Evolutionary conservation across 768 basidiomycete species (phyloP), one percentile per base, ranked within the genome.

Genomic region (Auriscalpium microsporum): DNA sequence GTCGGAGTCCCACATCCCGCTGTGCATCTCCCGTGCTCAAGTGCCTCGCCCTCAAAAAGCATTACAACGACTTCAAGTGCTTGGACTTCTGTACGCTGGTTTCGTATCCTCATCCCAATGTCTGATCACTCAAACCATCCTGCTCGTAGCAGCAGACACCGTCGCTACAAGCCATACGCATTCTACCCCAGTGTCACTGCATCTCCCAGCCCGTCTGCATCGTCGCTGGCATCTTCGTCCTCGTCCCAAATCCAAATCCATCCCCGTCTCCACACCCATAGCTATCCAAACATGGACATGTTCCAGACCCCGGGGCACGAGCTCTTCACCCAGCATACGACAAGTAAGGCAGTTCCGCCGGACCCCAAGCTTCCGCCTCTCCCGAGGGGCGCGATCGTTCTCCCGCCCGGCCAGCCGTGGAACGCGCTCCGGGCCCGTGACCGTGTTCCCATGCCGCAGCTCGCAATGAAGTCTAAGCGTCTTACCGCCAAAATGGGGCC

Each of bases 291-390:
- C 28, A 28, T 28, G 28, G 28, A 28, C 28, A 28, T 28, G 28
- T 28, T 28, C 28, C 48, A 45, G 10, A 52, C 56, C 5, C 57
- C 33, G 8, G 56, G 35, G 46, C 50, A 48, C 35, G 52, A 57
- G 46, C 51, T 49, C 58, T 58, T 59, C 35, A 58, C 35, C 58
- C 58, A 58, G 8, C 42, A 49, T 42, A 57, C 35, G 36, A 53
- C 47, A 35, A 47, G 58, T 23, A 58, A 56, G 42, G 44, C 36
- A 16, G 51, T 50, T 5, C 3, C 40, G 17, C 8, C 4, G 4
- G 40, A 42, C 8, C 14, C 17, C 40, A 42, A 42, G 40, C 4
- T 17, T 42, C 40, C 40, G 40, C 40, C 40, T 28, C 40, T 42
- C 40, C 40, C 28, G 28, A 28, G 28, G 28, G 28, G 28, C 28